A percentile compares a stretch with the other conserved stretches of the same genome.
Evolutionary conservation across 225 moss, liverwort and hornwort species (phyloP).

Genomic region (Polytrichum formosum): DNA sequence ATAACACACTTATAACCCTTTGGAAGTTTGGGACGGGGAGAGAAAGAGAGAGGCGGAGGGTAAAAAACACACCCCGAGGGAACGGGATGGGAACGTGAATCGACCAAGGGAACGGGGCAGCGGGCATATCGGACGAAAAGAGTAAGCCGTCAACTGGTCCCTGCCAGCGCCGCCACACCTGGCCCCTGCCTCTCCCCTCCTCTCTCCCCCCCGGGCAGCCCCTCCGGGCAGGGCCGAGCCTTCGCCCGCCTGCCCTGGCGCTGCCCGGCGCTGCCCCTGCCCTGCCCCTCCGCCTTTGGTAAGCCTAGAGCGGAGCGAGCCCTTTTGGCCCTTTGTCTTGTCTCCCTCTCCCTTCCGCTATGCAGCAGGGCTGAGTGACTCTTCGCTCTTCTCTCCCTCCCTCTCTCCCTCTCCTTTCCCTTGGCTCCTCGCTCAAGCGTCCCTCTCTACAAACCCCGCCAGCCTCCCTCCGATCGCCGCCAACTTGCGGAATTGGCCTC

Average conservation of each 20-base stretch:
- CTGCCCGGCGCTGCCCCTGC: not conserved
- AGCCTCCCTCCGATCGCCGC: not conserved
- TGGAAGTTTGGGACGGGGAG: no score
- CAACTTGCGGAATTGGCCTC: not conserved
- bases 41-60: no score
- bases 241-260: no score
- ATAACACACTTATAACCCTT: no score
- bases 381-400: no score
- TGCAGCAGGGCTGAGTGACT: no score
- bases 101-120: constrained; percentile 1
- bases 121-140: constrained; percentile 5
- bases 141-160: constrained; percentile 1
- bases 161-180: constrained; percentile 1
- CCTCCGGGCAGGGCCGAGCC: not conserved
- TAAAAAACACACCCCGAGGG: no score
- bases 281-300: not conserved
- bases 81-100: no score
- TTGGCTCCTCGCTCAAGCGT: not conserved
- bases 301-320: not conserved
- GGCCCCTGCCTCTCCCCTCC: not conserved
- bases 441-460: not conserved
- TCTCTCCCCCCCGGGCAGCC: not conserved
- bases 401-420: not conserved
- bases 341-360: no score
- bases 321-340: not conserved